Conservation (phyloP, 306 rosid genomes). For the Lablab purpureus region DNA sequence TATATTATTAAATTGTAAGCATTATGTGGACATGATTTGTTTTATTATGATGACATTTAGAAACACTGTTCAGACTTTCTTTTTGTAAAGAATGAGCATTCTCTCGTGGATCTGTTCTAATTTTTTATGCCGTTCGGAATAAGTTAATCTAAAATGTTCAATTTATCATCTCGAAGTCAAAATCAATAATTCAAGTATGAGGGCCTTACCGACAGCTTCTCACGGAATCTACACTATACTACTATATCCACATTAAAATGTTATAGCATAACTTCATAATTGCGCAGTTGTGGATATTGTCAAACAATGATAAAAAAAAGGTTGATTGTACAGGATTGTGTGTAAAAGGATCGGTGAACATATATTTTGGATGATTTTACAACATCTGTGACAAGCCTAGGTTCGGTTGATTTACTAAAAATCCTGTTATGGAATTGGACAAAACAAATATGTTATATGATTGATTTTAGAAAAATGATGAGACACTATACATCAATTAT, state of each 20-base stretch:
- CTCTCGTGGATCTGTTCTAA: neutral
- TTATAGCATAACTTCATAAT: slow-evolving; percentile 9
- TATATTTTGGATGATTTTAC: too few species aligned
- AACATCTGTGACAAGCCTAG: too few species aligned
- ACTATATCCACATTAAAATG: neutral
- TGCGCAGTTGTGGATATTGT: neutral
- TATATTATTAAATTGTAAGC: slow-evolving; percentile 54
- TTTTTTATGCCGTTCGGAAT: neutral
- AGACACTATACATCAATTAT: too few species aligned
- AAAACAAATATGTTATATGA: too few species aligned
- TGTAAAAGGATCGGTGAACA: too few species aligned
- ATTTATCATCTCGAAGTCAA: slow-evolving; percentile 15
- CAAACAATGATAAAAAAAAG: neutral
- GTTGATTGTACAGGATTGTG: neutral
- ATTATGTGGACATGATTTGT: slow-evolving; percentile 61
- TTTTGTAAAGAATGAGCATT: slow-evolving; percentile 41
- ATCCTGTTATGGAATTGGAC: too few species aligned
- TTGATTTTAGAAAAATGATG: too few species aligned
- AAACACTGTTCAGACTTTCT: slow-evolving; percentile 42
- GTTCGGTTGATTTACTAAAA: too few species aligned
- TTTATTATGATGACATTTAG: slow-evolving; percentile 47
- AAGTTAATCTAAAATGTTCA: slow-evolving; percentile 21
- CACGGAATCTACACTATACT: neutral
- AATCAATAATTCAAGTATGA: slow-evolving; percentile 34
- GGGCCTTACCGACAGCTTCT: slow-evolving; percentile 17